These are phyloP conservation scores for Lasiodiplodia citricola DNA, from an alignment of 2,329 filamentous ascomycete species.

Conservation along the genomic window DNA sequence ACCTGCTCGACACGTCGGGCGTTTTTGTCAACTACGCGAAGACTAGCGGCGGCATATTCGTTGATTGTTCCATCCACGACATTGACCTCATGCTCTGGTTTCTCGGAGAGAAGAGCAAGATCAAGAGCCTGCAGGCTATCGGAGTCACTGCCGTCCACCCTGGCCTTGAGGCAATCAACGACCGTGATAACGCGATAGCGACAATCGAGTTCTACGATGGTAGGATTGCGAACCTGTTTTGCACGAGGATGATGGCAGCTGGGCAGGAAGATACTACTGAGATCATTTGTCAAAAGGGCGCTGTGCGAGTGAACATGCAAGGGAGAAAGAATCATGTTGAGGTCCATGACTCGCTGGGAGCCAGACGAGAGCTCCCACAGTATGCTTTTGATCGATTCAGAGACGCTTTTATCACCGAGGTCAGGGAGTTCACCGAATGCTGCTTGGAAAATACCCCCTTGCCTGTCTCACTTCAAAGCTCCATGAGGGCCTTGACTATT, in stretches of 20 bases:
- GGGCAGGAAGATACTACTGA: conserved; percentile 52
- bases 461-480: neutral
- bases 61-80: conserved; percentile 52
- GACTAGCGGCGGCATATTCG: conserved; percentile 52
- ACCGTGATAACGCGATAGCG: neutral
- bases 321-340: neutral
- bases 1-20: conserved; percentile 36
- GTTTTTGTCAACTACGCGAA: conserved; percentile 51
- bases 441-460: neutral
- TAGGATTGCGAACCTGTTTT: conserved; percentile 52
- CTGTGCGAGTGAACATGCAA: neutral
- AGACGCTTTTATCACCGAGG: neutral
- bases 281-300: conserved; percentile 44
- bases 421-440: neutral
- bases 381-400: neutral
- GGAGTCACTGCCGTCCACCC: conserved; percentile 30
- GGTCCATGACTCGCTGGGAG: neutral
- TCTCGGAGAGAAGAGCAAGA: conserved; percentile 42
- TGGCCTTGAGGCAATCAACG: neutral
- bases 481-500: neutral
- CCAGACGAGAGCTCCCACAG: neutral
- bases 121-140: conserved; percentile 45
- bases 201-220: conserved; percentile 48
- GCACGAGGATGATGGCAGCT: conserved; percentile 48
- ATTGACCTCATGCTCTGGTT: conserved; percentile 52